Evolutionary conservation across 768 basidiomycete species (phyloP), one percentile per base, ranked within the genome.

Genomic region (Podaxis sp.): DNA sequence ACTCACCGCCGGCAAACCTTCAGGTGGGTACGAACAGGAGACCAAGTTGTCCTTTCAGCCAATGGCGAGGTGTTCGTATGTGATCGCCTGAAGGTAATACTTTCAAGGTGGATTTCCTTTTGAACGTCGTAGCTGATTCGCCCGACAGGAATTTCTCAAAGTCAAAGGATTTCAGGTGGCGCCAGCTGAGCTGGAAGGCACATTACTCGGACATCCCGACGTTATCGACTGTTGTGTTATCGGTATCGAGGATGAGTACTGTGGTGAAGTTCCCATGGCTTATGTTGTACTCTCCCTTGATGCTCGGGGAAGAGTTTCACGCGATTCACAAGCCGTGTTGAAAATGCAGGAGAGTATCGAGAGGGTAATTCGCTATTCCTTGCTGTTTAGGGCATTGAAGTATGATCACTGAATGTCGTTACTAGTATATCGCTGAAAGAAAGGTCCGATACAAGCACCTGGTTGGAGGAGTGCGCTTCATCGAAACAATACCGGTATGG

Each of bases 21-120:
- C 62, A 84, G 84, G 28, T 89, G 88, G 89, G 71, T 88, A 17
- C 77, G 77, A 54, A 89, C 89, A 1, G 88, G 87, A 1, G 87
- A 88, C 64, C 80, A 86, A 67, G 87, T 85, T 12, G 63, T 75
- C 5, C 73, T 88, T 50, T 78, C 77, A 30, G 72, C 80, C 53
- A 76, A 82, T 50, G 73, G 77, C 8, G 87, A 88, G 59, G 64
- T 88, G 1, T 86, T 82, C 56, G 78, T 88, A 46, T 67, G 82
- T 10, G 87, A 88, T 69, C 79, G 87, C 37, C 73, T 88, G 58
- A 88, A 89, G 77, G 85, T 82, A 60, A n/a, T 40, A 44, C 26
- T 4, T n/a, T 6, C 33, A 10, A 41, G 17, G 40, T 41, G 17
- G 40, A 46, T 46, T 20, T n/a, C 24, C 28, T 24, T 20, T 11